These are phyloP conservation scores for Polytrichum commune DNA, from an alignment of 225 moss, liverwort and hornwort genomes.

Conservation along the genomic window DNA sequence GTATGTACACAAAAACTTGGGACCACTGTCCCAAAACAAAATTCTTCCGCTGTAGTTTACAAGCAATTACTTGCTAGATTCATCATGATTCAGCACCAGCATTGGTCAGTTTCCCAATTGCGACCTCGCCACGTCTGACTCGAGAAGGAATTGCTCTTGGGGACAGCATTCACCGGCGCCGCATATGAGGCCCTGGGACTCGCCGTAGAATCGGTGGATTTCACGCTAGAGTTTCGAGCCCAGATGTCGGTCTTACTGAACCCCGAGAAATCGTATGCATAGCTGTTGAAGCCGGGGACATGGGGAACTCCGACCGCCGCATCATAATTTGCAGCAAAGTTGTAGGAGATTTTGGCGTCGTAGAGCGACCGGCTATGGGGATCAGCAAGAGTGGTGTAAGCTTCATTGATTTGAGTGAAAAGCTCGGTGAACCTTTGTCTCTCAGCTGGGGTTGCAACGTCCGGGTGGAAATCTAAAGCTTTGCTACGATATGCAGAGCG, in stretches of 20 bases:
- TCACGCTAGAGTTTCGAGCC: conserved; percentile 2
- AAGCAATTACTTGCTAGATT: too few relatives aligned
- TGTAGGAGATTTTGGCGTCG: not conserved
- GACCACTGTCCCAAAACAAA: too few relatives aligned
- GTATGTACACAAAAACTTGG: too few relatives aligned
- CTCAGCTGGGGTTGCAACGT: conserved; percentile 1
- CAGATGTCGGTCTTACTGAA: conserved; percentile 8
- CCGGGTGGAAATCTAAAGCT: conserved; percentile 11
- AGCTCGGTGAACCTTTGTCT: conserved; percentile 1
- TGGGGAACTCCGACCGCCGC: not conserved
- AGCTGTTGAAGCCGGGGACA: conserved; percentile 14
- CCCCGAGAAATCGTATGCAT: conserved; percentile 5
- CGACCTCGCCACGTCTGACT: conserved; percentile 2
- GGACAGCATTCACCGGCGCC: not conserved
- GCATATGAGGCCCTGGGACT: not conserved
- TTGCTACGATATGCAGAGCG: conserved; percentile 7
- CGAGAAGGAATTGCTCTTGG: not conserved
- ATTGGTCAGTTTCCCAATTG: conserved; percentile 13
- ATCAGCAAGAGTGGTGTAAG: conserved; percentile 7
- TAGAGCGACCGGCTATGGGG: conserved; percentile 10
- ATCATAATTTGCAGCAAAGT: not conserved
- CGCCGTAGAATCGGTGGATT: not conserved
- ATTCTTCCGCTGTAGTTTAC: too few relatives aligned
- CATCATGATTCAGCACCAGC: conserved; percentile 3
- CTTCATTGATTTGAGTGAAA: conserved; percentile 9